A percentile compares a stretch with the other conserved stretches of the same genome.
These are phyloP conservation scores for Cardamine chenopodiifolia DNA, from an alignment of 345 rosid genomes.

Conservation along the genomic window DNA sequence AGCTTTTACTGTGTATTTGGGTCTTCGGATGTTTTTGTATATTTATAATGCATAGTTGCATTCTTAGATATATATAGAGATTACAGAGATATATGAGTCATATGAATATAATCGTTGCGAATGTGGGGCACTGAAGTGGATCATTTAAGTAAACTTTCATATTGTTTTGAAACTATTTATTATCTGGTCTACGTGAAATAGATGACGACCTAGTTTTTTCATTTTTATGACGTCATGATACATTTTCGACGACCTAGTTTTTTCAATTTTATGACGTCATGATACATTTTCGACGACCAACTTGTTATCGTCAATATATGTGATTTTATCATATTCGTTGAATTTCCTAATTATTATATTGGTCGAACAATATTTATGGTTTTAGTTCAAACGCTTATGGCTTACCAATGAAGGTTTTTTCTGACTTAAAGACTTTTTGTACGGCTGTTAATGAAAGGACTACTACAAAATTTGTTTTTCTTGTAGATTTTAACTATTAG, in stretches of 20 bases:
- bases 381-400: slow-evolving; percentile 24
- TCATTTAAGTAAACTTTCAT: neutral
- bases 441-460: neutral
- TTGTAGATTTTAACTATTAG: neutral
- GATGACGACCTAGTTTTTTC: slow-evolving; percentile 23
- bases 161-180: neutral
- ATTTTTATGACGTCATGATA: slow-evolving; percentile 15
- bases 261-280: slow-evolving; percentile 8
- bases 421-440: slow-evolving; percentile 1
- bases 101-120: slow-evolving; percentile 16
- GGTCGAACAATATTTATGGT: neutral
- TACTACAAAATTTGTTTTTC: neutral
- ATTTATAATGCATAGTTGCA: slow-evolving; percentile 5
- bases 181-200: slow-evolving; percentile 24
- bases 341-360: slow-evolving; percentile 6
- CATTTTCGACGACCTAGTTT: slow-evolving; percentile 1
- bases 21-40: slow-evolving; percentile 15
- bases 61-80: slow-evolving; percentile 9
- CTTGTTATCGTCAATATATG: neutral
- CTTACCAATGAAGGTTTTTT: neutral
- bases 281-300: neutral
- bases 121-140: slow-evolving; percentile 13
- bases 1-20: slow-evolving; percentile 16
- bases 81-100: neutral
- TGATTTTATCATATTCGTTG: slow-evolving; percentile 5